phyloP scores from a whole-genome alignment of 768 basidiomycete genomes.

The Panus rudis region DNA sequence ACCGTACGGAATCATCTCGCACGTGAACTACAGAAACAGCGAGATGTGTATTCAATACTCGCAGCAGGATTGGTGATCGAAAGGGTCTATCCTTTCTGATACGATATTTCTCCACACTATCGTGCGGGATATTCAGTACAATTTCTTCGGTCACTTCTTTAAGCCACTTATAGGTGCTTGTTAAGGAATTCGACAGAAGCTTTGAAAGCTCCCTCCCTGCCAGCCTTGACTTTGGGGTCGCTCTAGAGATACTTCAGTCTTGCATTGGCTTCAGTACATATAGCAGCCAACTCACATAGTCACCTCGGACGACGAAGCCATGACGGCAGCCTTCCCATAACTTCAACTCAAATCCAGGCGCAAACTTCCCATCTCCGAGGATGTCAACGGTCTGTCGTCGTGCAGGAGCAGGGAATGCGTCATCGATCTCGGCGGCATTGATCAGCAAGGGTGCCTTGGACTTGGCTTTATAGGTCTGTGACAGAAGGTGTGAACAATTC shows the following conservation, averaged over 20 bases:
- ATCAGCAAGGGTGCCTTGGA: conserved; percentile 57
- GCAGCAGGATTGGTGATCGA: background rate
- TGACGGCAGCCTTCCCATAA: conserved; percentile 25
- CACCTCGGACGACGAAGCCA: conserved; percentile 37
- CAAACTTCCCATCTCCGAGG: conserved; percentile 31
- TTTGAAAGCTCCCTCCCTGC: conserved; percentile 59
- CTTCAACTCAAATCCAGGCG: conserved; percentile 32
- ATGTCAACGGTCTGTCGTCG: conserved; percentile 31
- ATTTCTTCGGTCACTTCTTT: background rate
- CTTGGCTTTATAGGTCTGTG: conserved; percentile 7
- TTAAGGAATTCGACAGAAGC: conserved; percentile 48
- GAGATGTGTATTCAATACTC: background rate
- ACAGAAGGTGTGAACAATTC: background rate
- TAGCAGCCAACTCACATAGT: conserved; percentile 16
- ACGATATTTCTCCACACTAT: no score
- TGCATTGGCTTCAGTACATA: background rate
- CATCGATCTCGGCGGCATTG: conserved; percentile 54
- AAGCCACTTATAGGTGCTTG: conserved; percentile 21
- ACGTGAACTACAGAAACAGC: background rate
- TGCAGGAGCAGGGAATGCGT: conserved; percentile 40
- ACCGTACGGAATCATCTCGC: background rate
- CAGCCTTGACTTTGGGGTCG: conserved; percentile 47
- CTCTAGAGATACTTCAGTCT: conserved; percentile 14
- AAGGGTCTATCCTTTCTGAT: background rate
- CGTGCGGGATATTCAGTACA: no score